Evolutionary conservation across 2,329 filamentous ascomycete genomes (phyloP).

Genomic region (Monosporascus sp.): DNA sequence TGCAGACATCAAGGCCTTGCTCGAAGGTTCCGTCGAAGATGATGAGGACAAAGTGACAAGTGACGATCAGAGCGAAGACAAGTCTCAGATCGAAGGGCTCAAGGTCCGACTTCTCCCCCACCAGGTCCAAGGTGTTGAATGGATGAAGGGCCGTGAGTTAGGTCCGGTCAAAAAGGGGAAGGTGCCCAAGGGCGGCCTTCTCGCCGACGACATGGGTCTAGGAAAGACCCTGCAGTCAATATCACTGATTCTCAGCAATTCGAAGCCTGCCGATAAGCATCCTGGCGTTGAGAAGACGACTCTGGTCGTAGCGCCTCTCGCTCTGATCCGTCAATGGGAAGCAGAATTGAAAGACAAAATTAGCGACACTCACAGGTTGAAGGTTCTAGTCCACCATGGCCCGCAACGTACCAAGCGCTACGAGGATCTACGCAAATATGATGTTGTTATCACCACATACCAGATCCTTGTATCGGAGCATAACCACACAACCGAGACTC

Average conservation of each 20-base stretch:
- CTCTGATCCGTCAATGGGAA: slow-evolving; percentile 97
- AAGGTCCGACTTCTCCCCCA: slow-evolving; percentile 86
- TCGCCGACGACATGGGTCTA: slow-evolving; percentile 95
- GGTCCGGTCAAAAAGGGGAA: slow-evolving; percentile 75
- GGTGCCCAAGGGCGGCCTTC: slow-evolving; percentile 85
- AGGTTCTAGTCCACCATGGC: slow-evolving; percentile 87
- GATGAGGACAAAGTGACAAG: slow-evolving; percentile 46
- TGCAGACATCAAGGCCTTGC: slow-evolving; percentile 72
- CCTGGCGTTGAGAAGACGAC: slow-evolving; percentile 69
- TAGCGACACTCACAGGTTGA: slow-evolving; percentile 60
- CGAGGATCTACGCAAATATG: slow-evolving; percentile 73
- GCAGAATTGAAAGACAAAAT: slow-evolving; percentile 84
- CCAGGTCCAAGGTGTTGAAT: slow-evolving; percentile 87
- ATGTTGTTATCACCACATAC: slow-evolving; percentile 96
- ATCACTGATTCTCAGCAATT: slow-evolving; percentile 78
- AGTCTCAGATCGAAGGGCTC: slow-evolving; percentile 71
- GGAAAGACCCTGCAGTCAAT: slow-evolving; percentile 96
- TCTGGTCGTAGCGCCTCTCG: slow-evolving; percentile 85
- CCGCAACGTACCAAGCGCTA: slow-evolving; percentile 74
- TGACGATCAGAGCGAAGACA: slow-evolving; percentile 41
- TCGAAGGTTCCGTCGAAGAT: slow-evolving; percentile 76
- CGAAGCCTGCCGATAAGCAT: slow-evolving; percentile 57
- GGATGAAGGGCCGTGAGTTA: slow-evolving; percentile 92
- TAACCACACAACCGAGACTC: slow-evolving; percentile 57
- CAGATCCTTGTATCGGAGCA: slow-evolving; percentile 92